phyloP scores from a whole-genome alignment of 352 stramenopile genomes.

The Hyaloperonospora brassicae region DNA sequence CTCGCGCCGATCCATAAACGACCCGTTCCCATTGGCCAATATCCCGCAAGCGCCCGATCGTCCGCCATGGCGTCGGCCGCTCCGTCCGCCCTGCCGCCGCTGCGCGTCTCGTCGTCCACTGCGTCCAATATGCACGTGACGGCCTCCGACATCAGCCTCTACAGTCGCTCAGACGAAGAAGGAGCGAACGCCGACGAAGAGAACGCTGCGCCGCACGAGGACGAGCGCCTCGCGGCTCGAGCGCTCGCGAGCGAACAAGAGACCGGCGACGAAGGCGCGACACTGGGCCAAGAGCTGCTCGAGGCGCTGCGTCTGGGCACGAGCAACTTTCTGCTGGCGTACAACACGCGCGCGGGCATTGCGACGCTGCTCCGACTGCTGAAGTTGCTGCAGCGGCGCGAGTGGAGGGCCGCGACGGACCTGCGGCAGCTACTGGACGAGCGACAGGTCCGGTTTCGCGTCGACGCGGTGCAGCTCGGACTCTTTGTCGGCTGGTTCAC shows the following conservation, averaged over 20 bases:
- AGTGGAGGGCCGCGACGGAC: constrained; percentile 44
- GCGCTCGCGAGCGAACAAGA: constrained; percentile 24
- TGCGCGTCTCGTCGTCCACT: constrained; percentile 13
- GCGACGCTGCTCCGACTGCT: constrained; percentile 62
- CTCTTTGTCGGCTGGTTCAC: constrained; percentile 85
- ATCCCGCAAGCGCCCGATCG: no score
- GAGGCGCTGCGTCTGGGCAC: constrained; percentile 66
- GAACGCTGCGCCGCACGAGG: constrained; percentile 3
- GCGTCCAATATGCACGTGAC: constrained; percentile 29
- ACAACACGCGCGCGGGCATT: constrained; percentile 82
- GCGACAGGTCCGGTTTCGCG: constrained; percentile 64
- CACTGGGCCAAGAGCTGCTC: constrained; percentile 47
- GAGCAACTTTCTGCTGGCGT: constrained; percentile 80
- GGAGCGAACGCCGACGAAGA: constrained; percentile 6
- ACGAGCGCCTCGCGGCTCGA: constrained; percentile 19
- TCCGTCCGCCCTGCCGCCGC: constrained; percentile 15
- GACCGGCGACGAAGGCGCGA: constrained; percentile 19
- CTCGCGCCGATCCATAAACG: no score
- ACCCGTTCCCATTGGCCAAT: no score
- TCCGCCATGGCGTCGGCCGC: constrained; percentile 12
- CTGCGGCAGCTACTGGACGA: constrained; percentile 65
- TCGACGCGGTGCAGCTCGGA: constrained; percentile 78
- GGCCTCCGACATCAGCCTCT: constrained; percentile 37
- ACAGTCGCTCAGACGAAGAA: constrained; percentile 29
- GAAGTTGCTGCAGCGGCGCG: constrained; percentile 47